These are phyloP conservation scores for Xylaria nigripes DNA, from an alignment of 495 filamentous ascomycete genomes.

Conservation along the genomic window DNA sequence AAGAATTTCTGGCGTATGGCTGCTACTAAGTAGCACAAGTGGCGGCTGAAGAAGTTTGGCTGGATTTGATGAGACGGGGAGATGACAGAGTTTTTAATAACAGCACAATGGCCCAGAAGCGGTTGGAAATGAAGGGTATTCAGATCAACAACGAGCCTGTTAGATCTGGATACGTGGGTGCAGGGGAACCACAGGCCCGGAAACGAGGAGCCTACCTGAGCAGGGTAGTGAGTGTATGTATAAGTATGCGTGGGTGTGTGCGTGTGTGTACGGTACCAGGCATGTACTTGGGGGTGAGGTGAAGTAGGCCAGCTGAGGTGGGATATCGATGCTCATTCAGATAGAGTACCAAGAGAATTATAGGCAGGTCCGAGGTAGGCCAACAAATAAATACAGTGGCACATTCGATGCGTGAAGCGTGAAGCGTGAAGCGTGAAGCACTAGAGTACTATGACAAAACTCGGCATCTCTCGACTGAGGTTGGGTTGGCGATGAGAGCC, in stretches of 20 bases:
- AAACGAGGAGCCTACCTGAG: background rate
- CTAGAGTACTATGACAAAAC: conserved; percentile 12
- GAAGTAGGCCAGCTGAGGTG: background rate
- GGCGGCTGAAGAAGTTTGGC: background rate
- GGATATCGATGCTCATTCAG: background rate
- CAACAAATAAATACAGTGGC: background rate
- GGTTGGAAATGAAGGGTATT: background rate
- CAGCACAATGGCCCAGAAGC: background rate
- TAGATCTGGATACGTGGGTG: conserved; percentile 7
- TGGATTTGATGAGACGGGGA: background rate
- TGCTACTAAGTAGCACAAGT: background rate
- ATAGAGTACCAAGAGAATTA: background rate
- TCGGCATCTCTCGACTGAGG: conserved; percentile 5
- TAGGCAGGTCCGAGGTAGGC: background rate
- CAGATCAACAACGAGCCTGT: background rate
- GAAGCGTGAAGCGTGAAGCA: background rate
- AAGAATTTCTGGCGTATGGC: background rate
- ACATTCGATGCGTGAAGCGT: background rate
- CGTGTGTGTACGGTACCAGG: background rate
- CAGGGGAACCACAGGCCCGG: conserved; percentile 7
- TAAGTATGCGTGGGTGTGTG: background rate
- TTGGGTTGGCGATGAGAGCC: background rate
- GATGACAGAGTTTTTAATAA: background rate
- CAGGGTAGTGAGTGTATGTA: background rate
- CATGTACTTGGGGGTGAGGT: background rate